These are phyloP conservation scores for Podospora conica DNA, from an alignment of 495 filamentous ascomycete species.

Conservation along the genomic window DNA sequence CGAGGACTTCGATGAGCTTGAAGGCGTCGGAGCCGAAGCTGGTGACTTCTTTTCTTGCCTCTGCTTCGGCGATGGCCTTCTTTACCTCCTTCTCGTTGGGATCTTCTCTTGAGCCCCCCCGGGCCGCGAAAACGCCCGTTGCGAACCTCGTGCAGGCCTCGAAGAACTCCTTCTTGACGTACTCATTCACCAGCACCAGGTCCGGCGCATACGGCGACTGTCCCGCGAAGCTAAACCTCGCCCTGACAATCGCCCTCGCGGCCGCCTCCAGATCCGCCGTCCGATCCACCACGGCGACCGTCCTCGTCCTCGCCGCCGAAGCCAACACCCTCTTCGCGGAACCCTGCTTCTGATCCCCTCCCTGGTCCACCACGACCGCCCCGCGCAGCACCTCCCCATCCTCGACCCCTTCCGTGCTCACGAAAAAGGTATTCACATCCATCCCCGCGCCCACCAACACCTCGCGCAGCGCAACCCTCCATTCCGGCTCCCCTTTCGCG, in stretches of 20 bases:
- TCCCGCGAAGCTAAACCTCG: slow-evolving; percentile 47
- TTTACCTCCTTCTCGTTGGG: not conserved
- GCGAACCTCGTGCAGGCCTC: slow-evolving; percentile 29
- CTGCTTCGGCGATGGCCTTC: not conserved
- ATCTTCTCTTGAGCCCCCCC: not conserved
- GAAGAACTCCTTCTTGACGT: slow-evolving; percentile 44
- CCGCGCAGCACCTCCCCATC: slow-evolving; percentile 5
- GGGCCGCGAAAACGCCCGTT: slow-evolving; percentile 2
- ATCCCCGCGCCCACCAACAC: slow-evolving; percentile 33
- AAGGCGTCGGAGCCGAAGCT: not conserved
- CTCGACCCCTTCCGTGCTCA: slow-evolving; percentile 23
- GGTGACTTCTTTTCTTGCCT: not conserved
- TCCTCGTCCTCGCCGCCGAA: slow-evolving; percentile 28
- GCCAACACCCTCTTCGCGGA: slow-evolving; percentile 15
- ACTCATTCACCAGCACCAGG: slow-evolving; percentile 52
- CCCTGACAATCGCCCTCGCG: slow-evolving; percentile 39
- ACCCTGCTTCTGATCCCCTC: not conserved
- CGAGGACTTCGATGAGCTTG: not conserved
- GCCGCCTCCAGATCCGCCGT: slow-evolving; percentile 43
- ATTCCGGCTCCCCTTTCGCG: slow-evolving; percentile 8
- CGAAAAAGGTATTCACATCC: slow-evolving; percentile 40
- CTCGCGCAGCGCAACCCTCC: slow-evolving; percentile 32
- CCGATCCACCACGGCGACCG: slow-evolving; percentile 49
- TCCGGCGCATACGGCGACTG: slow-evolving; percentile 49
- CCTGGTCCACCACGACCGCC: slow-evolving; percentile 21